Evolutionary conservation across 1,139 yeast species (phyloP).

Genomic region (Debaryomyces subglobosus): DNA sequence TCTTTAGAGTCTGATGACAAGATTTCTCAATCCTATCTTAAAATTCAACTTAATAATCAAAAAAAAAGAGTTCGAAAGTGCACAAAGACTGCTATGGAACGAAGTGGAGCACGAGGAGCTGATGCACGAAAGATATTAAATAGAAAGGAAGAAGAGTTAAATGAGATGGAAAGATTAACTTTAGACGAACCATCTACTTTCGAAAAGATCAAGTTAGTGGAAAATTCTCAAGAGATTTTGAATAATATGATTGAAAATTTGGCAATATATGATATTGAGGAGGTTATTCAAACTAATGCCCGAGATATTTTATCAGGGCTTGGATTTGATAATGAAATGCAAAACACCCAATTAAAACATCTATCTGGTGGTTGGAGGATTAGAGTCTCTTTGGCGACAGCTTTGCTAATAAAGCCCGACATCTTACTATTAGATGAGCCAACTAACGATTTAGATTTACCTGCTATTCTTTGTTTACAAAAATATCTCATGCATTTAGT

Average conservation of each 20-base stretch:
- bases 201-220: neutral
- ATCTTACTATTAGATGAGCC: conserved; percentile 5
- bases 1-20: neutral
- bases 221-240: neutral
- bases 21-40: neutral
- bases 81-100: conserved; percentile 5
- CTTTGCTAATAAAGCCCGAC: conserved; percentile 1
- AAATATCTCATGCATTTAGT: neutral
- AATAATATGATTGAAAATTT: neutral
- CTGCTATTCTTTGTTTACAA: conserved; percentile 2
- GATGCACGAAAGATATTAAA: neutral
- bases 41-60: neutral
- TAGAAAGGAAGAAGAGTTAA: neutral
- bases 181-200: neutral
- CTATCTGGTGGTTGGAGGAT: neutral
- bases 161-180: neutral
- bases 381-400: neutral
- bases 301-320: neutral
- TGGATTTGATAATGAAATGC: neutral
- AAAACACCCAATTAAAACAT: neutral
- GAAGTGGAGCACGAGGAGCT: conserved; percentile 5
- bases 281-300: neutral
- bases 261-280: neutral
- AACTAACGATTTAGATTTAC: conserved; percentile 1
- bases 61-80: conserved; percentile 1